Percentiles rank a stretch among this genome's conserved stretches.
Evolutionary conservation across 2,329 filamentous ascomycete genomes (phyloP).

Genomic region (Calycina herbarum): DNA sequence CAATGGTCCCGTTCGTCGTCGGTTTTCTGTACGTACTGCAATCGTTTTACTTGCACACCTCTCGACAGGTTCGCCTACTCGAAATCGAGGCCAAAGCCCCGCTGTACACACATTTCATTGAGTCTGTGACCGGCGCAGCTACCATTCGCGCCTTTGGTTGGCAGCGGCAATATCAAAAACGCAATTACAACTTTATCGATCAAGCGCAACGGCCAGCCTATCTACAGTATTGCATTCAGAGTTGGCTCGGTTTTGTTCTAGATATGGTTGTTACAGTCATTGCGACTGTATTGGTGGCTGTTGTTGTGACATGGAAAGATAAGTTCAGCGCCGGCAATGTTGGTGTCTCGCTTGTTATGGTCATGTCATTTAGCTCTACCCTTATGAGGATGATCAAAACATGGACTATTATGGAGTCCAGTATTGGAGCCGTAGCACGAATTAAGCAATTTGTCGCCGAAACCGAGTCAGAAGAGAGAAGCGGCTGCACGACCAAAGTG

Average conservation of each 20-base stretch:
- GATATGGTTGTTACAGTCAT: conserved; percentile 24
- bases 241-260: conserved; percentile 51
- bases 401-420: conserved; percentile 1
- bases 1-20: conserved; percentile 17
- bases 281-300: not conserved
- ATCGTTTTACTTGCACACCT: conserved; percentile 47
- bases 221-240: conserved; percentile 54
- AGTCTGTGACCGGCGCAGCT: conserved; percentile 45
- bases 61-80: conserved; percentile 48
- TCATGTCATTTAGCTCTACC: not conserved
- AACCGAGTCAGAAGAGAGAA: too few relatives aligned
- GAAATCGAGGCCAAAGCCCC: conserved; percentile 46
- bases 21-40: conserved; percentile 32
- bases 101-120: conserved; percentile 48
- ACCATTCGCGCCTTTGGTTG: conserved; percentile 60
- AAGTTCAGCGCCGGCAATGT: not conserved
- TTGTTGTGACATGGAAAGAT: not conserved
- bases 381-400: not conserved
- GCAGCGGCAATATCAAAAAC: conserved; percentile 34
- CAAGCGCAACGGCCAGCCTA: conserved; percentile 57
- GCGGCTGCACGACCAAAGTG: too few relatives aligned
- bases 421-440: not conserved
- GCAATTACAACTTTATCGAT: conserved; percentile 44
- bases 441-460: not conserved
- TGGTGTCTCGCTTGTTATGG: not conserved